Conservation (phyloP, 2,329 filamentous ascomycete species). For the Emergomyces orientalis region DNA sequence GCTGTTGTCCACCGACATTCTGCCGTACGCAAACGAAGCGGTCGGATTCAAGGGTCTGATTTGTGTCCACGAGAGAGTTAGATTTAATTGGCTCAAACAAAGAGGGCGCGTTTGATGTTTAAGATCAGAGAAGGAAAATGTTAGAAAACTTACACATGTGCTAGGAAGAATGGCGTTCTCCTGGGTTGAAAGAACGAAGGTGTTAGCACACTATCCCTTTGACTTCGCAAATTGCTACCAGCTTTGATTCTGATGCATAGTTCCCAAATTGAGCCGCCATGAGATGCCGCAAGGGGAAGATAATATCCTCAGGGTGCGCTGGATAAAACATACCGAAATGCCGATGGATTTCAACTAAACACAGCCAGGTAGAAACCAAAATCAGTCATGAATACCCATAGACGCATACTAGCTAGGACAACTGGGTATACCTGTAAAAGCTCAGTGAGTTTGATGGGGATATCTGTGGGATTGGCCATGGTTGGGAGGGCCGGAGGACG, state of each 20-base stretch:
- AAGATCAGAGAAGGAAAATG: not conserved
- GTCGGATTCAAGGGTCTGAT: conserved; percentile 93
- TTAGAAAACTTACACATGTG: conserved; percentile 58
- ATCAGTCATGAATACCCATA: not conserved
- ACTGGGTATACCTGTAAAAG: conserved; percentile 59
- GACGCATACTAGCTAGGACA: not conserved
- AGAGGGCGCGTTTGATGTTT: conserved; percentile 16
- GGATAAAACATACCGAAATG: conserved; percentile 42
- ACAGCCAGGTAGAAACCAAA: conserved; percentile 4
- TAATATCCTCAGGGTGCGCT: not conserved
- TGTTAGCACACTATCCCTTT: conserved; percentile 19
- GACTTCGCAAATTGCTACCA: conserved; percentile 8
- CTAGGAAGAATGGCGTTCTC: conserved; percentile 68
- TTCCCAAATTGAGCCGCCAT: not conserved
- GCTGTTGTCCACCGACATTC: conserved; percentile 74
- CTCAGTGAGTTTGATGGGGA: conserved; percentile 91
- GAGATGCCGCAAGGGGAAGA: not conserved
- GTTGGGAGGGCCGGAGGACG: conserved; percentile 34
- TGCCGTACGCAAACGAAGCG: conserved; percentile 93
- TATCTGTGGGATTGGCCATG: conserved; percentile 43
- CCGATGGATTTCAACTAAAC: conserved; percentile 44
- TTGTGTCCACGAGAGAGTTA: conserved; percentile 6
- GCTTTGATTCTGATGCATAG: conserved; percentile 1
- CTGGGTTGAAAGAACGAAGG: conserved; percentile 41
- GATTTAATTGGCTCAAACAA: conserved; percentile 8